A percentile compares a stretch with the other conserved stretches of the same genome.
phyloP scores from a whole-genome alignment of 768 basidiomycete species.

The Paxillus ammoniavirescens region DNA sequence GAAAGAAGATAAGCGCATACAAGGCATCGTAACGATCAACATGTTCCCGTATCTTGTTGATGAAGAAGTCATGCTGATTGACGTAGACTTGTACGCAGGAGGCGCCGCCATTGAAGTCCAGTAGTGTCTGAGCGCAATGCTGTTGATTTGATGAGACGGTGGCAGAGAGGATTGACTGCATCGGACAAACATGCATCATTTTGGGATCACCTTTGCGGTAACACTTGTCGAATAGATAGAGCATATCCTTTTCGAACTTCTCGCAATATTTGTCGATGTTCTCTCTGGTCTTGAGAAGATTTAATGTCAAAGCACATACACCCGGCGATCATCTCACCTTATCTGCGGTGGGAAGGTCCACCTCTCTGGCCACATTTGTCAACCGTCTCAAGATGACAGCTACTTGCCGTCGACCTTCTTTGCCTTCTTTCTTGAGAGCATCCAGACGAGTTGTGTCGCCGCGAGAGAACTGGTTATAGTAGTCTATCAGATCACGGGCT shows the following conservation, averaged over 20 bases:
- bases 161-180: slow-evolving; percentile 2
- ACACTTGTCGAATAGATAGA: slow-evolving; percentile 91
- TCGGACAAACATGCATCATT: slow-evolving; percentile 87
- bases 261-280: slow-evolving; percentile 97
- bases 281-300: slow-evolving; percentile 66
- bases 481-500: slow-evolving; percentile 89
- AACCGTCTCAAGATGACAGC: slow-evolving; percentile 85
- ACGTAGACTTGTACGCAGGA: slow-evolving; percentile 99
- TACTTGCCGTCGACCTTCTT: slow-evolving; percentile 84
- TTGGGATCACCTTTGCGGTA: slow-evolving; percentile 98
- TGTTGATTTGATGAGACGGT: slow-evolving; percentile 33
- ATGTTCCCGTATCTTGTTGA: slow-evolving; percentile 79
- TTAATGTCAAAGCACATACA: background rate
- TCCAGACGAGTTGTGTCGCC: slow-evolving; percentile 77
- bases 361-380: slow-evolving; percentile 87
- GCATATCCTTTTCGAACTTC: slow-evolving; percentile 98
- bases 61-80: slow-evolving; percentile 99
- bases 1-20: slow-evolving; percentile 40
- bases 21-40: slow-evolving; percentile 53
- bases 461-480: slow-evolving; percentile 88
- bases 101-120: slow-evolving; percentile 96
- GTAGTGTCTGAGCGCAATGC: slow-evolving; percentile 96
- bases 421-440: slow-evolving; percentile 79
- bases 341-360: slow-evolving; percentile 81
- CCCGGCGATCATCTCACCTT: slow-evolving; percentile 47